These are phyloP conservation scores for Emergomyces africanus DNA, from an alignment of 2,329 filamentous ascomycete genomes.

Conservation along the genomic window DNA sequence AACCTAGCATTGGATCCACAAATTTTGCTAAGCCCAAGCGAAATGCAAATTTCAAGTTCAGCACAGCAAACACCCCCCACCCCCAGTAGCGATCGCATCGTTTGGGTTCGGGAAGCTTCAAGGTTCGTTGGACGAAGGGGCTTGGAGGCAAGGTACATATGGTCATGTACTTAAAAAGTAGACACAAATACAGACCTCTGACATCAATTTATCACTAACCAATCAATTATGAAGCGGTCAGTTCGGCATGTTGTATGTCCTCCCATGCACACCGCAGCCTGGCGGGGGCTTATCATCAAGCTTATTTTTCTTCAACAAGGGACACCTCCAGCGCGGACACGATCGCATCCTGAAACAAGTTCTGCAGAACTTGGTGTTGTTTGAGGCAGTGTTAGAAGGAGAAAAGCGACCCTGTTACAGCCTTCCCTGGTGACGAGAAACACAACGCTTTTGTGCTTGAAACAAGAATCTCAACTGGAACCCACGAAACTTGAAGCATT, in stretches of 20 bases:
- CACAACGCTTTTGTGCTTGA: background rate
- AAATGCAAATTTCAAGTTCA: background rate
- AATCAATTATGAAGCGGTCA: background rate
- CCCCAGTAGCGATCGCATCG: background rate
- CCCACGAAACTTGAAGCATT: background rate
- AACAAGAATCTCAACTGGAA: background rate
- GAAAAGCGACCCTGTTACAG: background rate
- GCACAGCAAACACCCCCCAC: background rate
- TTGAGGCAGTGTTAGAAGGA: background rate
- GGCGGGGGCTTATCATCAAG: background rate
- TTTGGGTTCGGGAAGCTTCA: background rate
- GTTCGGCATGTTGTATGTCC: background rate
- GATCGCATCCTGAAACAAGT: background rate
- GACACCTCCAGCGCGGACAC: background rate
- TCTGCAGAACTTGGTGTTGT: background rate
- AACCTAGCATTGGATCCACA: background rate
- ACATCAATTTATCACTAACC: background rate
- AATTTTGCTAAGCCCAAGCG: background rate
- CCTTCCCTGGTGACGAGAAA: background rate
- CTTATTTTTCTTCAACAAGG: background rate
- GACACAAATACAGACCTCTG: background rate
- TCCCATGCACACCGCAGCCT: background rate
- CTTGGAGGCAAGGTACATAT: background rate
- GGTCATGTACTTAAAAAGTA: background rate
- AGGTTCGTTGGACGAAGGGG: background rate